Evolutionary conservation across 2,329 filamentous ascomycete genomes (phyloP).

Genomic region (Aspergillus luchuensis): DNA sequence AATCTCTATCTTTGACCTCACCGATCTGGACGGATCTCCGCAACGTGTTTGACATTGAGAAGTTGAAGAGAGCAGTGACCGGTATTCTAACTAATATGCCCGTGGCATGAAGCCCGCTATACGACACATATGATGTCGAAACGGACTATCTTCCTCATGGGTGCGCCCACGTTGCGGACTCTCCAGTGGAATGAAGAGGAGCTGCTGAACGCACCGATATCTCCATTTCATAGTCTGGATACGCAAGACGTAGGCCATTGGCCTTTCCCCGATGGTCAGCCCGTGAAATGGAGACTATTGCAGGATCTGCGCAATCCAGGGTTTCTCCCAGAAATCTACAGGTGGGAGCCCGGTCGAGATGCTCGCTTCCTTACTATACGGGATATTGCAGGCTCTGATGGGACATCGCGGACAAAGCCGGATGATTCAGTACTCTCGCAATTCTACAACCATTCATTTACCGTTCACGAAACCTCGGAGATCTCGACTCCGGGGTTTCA

Average conservation of each 20-base stretch:
- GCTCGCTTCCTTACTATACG: constrained; percentile 35
- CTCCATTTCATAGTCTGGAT: constrained; percentile 30
- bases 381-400: constrained; percentile 28
- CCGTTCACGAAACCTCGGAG: constrained; percentile 62
- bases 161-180: constrained; percentile 59
- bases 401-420: constrained; percentile 10
- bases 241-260: constrained; percentile 8
- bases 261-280: constrained; percentile 14
- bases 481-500: constrained; percentile 26
- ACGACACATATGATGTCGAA: constrained; percentile 27
- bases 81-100: not conserved
- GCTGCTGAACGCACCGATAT: constrained; percentile 54
- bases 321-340: not conserved
- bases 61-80: not conserved
- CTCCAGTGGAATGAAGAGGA: constrained; percentile 57
- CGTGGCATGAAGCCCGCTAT: constrained; percentile 5
- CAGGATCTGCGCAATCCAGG: constrained; percentile 13
- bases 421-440: constrained; percentile 54
- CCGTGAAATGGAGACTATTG: constrained; percentile 35
- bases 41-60: not conserved
- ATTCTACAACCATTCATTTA: constrained; percentile 79
- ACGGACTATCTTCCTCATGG: constrained; percentile 56
- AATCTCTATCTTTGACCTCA: not conserved
- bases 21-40: not conserved
- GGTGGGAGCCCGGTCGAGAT: constrained; percentile 8